Base-by-base conservation (phyloP, 805 yeast species). In the Saccharomycopsis babjevae region DNA sequence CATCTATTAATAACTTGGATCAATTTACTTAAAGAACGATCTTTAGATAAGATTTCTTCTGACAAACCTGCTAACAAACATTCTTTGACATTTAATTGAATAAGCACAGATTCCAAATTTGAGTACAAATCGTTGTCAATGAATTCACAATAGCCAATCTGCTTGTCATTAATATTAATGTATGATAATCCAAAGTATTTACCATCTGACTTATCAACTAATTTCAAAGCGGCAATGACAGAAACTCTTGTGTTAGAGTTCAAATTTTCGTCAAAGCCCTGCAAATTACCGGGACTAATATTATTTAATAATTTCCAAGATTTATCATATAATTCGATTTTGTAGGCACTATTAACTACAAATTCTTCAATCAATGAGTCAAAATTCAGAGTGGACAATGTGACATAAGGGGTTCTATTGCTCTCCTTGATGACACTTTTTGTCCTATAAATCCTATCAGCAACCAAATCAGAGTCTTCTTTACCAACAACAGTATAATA, bases 231-330 rank as follows among this genome's bases (percentile, higher is more conserved):
- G 1, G 54, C 65, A 20, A 63, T 22, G 13, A 46, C 42, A 15
- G 52, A 28, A 46, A 46, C 52, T 22, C 52, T 18, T 3, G 58
- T 58, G 16, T 58, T 59, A 8, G 63, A 57, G 38, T 15, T 54
- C 36, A 58, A 39, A 38, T 77, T 72, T 39, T 87, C 91, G 66
- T 89, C 97, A 56, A 88, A 82, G 52, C 78, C 84, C 62, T 85
- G 88, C 57, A 92, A 74, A 71, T 94, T 92, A 5, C 99, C 99
- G 0, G 98, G 97, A 1, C 96, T 86, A 0, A 97, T 97, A 52
- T 78, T 73, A 61, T 76, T 80, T 64, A 74, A 66, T 59, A 80
- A 74, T 57, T 72, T 77, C 81, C 96, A 93, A 63, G 72, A 74
- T 69, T 79, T 83, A 66, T 84, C 84, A 70, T 88, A 93, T 18